Conservation (phyloP, 1,284 basidiomycete genomes). For the Heliocybe sulcata region DNA sequence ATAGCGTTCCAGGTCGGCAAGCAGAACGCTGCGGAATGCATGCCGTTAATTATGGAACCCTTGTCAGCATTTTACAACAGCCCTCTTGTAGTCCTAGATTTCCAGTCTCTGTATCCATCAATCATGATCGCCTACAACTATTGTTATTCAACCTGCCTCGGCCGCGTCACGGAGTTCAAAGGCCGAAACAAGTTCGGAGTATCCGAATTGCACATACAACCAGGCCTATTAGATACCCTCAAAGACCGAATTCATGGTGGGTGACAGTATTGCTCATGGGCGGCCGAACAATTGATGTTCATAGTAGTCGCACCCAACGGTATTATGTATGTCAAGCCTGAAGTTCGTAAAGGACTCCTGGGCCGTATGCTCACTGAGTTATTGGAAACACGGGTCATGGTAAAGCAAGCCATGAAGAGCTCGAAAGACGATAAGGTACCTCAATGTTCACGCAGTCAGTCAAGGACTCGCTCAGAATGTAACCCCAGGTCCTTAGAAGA, state of each 20-base stretch:
- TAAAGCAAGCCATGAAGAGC: constrained; percentile 91
- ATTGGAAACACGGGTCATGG: constrained; percentile 95
- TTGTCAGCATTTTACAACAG: constrained; percentile 89
- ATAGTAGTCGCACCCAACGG: constrained; percentile 86
- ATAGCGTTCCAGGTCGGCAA: constrained; percentile 66
- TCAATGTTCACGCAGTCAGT: not conserved
- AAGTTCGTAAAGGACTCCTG: constrained; percentile 80
- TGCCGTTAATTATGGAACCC: constrained; percentile 94
- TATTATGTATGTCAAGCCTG: constrained; percentile 86
- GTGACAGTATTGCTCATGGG: constrained; percentile 12
- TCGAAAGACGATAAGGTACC: constrained; percentile 68
- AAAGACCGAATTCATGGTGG: constrained; percentile 71
- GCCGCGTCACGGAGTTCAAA: constrained; percentile 78
- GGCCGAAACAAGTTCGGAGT: constrained; percentile 87
- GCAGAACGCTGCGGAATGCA: constrained; percentile 94
- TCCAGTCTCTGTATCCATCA: constrained; percentile 93
- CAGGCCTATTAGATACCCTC: constrained; percentile 63
- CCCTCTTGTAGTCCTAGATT: constrained; percentile 90
- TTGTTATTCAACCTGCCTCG: constrained; percentile 96
- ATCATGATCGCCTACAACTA: constrained; percentile 99
- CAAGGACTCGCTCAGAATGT: not conserved
- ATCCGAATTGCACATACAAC: constrained; percentile 65
- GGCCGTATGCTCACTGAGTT: constrained; percentile 92
- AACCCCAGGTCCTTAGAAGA: constrained; percentile 55
- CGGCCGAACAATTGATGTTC: not conserved